These are phyloP conservation scores for Neophaeococcomyces mojaviensis DNA, from an alignment of 2,329 filamentous ascomycete genomes.

Conservation along the genomic window DNA sequence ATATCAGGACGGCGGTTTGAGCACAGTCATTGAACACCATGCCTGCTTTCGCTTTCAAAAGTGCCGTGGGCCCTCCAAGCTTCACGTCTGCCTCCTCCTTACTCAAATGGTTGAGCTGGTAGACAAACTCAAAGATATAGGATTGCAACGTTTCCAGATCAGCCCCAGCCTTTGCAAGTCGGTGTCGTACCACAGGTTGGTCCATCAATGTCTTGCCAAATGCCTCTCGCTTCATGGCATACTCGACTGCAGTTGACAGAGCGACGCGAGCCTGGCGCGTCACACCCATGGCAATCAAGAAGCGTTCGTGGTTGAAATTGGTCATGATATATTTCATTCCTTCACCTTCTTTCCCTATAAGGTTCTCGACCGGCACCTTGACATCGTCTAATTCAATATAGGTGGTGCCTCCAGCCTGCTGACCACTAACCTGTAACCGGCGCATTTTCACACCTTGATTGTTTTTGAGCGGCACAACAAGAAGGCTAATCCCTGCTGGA, in stretches of 20 bases:
- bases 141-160: conserved; percentile 63
- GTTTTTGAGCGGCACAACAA: conserved; percentile 62
- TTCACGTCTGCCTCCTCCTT: conserved; percentile 41
- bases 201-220: conserved; percentile 64
- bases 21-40: conserved; percentile 67
- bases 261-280: conserved; percentile 58
- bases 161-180: conserved; percentile 63
- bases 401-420: conserved; percentile 60
- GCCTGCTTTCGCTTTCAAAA: conserved; percentile 64
- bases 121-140: conserved; percentile 39
- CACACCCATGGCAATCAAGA: conserved; percentile 57
- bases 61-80: conserved; percentile 62
- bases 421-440: conserved; percentile 58
- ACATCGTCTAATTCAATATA: conserved; percentile 73
- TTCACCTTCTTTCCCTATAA: conserved; percentile 61
- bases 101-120: conserved; percentile 49
- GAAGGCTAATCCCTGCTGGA: conserved; percentile 54
- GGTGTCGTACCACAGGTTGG: conserved; percentile 65
- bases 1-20: conserved; percentile 60
- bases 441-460: conserved; percentile 62
- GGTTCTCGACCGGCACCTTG: conserved; percentile 60
- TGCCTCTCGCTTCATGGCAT: conserved; percentile 58
- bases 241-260: conserved; percentile 52
- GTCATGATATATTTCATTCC: conserved; percentile 71
- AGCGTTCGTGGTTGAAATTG: conserved; percentile 72